Conservation (phyloP, 2,329 filamentous ascomycete genomes). For the Rosellinia necatrix region DNA sequence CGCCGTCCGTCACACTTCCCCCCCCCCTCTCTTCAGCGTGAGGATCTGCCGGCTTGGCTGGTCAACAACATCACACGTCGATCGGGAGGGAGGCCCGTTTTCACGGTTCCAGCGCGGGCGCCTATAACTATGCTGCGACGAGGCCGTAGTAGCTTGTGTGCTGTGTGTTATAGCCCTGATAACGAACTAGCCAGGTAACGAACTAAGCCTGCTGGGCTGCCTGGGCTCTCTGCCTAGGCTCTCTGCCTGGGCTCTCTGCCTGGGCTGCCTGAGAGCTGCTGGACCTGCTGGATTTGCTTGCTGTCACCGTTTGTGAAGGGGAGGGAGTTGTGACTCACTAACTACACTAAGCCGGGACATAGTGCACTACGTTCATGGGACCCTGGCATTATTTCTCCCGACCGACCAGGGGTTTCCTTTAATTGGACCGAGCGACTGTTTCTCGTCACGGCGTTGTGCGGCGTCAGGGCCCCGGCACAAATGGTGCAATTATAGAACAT, state of each 20-base stretch:
- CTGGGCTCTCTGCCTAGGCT: too few species aligned
- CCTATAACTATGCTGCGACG: too few species aligned
- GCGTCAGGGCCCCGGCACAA: constrained; percentile 17
- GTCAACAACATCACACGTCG: neutral
- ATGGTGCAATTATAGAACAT: constrained; percentile 22
- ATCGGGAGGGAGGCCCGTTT: neutral
- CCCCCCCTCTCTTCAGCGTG: too few species aligned
- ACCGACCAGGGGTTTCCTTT: neutral
- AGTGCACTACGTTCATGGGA: constrained; percentile 5
- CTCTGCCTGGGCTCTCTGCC: too few species aligned
- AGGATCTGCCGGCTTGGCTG: constrained; percentile 6
- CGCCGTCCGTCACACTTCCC: neutral
- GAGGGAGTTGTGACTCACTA: constrained; percentile 22
- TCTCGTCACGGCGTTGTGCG: constrained; percentile 12
- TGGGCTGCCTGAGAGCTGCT: too few species aligned
- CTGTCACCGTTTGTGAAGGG: too few species aligned
- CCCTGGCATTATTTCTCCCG: neutral
- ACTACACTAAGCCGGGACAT: constrained; percentile 8
- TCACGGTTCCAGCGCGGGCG: too few species aligned
- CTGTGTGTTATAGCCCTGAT: neutral
- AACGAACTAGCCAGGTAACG: too few species aligned
- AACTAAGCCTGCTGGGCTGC: too few species aligned
- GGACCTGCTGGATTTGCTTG: too few species aligned
- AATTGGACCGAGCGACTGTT: constrained; percentile 19
- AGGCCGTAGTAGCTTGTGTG: too few species aligned